Base-by-base conservation (phyloP, 805 yeast genomes). In the Naumovozyma castellii region DNA sequence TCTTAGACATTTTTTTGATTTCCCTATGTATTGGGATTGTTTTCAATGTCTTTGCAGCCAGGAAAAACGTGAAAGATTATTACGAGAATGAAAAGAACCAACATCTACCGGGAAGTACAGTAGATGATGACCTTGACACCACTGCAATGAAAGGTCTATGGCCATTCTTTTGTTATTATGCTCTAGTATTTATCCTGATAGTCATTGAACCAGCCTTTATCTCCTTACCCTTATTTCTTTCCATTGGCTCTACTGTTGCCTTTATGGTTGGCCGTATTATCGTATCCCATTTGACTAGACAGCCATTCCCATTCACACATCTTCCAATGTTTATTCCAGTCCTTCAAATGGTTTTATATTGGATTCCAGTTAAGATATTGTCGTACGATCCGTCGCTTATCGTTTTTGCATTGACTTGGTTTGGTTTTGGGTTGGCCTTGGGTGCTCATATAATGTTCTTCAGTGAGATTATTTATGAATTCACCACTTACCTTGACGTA, bases 191-290 rank as follows among this genome's bases (percentile, higher is more conserved):
- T 22, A 37, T 69, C 3, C 64, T 81, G 55, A 57, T 71, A 13
- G 53, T 69, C 40, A 56, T 72, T 16, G 72, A 74, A 57, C 78
- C 88, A 5, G 53, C 65, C 10, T 64, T 65, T 16, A 64, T 68
- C 25, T 46, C 62, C 32, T 57, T 84, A 34, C 82, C 94, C 27
- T 69, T 81, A 48, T 65, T 79, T 17, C 54, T 82, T 35, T 73
- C 88, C 20, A 76, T 84, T 52, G 94, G 94, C 1, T 69, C 81
- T 38, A 72, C 83, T 1, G 64, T 82, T 48, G 95, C 97, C 1
- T 81, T 84, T 53, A 68, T 76, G 3, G 97, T 90, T n/a, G 97
- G 97, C 3, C 75, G 92, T 56, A 85, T 88, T 46, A 88, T 88
- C 53, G 69, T 81, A 41, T 88, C 85, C 2, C 97, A 88, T 59